phyloP scores from a whole-genome alignment of 1,284 basidiomycete genomes.

The Lentinus polychrous region DNA sequence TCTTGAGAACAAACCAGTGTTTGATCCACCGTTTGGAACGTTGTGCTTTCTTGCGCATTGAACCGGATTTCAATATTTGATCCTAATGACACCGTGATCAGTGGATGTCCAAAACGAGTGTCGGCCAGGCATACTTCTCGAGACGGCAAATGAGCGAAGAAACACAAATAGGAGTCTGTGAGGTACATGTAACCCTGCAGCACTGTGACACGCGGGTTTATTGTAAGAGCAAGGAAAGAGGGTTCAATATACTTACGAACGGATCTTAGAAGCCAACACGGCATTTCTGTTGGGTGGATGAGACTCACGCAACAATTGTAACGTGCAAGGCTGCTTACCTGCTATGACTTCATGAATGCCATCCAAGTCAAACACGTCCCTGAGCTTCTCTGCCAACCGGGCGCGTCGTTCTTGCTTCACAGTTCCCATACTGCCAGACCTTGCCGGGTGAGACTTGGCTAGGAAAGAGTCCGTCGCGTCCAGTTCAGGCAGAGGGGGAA shows the following conservation, averaged over 20 bases:
- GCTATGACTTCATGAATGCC: slow-evolving; percentile 79
- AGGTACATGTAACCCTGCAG: slow-evolving; percentile 97
- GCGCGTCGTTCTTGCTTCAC: slow-evolving; percentile 64
- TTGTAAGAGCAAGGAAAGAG: neutral
- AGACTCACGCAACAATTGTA: slow-evolving; percentile 8
- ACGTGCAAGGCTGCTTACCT: slow-evolving; percentile 38
- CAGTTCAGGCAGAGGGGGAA: slow-evolving; percentile 12
- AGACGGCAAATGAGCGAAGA: slow-evolving; percentile 92
- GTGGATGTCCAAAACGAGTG: neutral
- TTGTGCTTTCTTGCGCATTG: slow-evolving; percentile 77
- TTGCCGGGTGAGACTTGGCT: slow-evolving; percentile 21
- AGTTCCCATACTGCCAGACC: slow-evolving; percentile 63
- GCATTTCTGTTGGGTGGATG: slow-evolving; percentile 57
- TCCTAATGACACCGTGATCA: slow-evolving; percentile 47
- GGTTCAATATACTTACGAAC: slow-evolving; percentile 56
- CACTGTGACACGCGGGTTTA: slow-evolving; percentile 41
- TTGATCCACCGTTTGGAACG: slow-evolving; percentile 85
- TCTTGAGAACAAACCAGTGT: slow-evolving; percentile 92
- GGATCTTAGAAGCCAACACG: slow-evolving; percentile 83
- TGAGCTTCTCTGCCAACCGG: slow-evolving; percentile 75
- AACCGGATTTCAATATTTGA: slow-evolving; percentile 82
- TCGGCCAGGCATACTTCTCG: slow-evolving; percentile 55
- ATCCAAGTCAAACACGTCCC: slow-evolving; percentile 78
- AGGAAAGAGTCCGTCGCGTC: slow-evolving; percentile 3
- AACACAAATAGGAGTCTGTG: slow-evolving; percentile 88